Conservation (phyloP, 148 eudicot genomes). For the Vaccinium corymbosum region DNA sequence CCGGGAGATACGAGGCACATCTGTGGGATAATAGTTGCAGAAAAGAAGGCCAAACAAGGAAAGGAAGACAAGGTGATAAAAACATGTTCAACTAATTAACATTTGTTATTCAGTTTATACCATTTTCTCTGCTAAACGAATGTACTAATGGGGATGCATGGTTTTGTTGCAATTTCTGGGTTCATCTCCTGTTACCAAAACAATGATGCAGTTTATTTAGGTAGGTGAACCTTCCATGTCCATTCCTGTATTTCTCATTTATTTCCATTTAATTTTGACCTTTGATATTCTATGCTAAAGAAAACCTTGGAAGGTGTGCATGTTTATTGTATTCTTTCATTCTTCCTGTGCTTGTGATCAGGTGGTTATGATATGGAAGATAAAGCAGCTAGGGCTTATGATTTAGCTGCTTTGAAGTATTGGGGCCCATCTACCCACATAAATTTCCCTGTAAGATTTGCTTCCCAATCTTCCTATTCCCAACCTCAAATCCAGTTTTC, state of each 20-base stretch:
- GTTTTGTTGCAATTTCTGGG: background rate
- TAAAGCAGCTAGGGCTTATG: conserved; percentile 83
- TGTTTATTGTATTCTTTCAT: background rate
- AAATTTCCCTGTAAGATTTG: conserved; percentile 59
- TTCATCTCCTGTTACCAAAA: background rate
- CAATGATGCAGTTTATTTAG: conserved; percentile 30
- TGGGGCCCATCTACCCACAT: conserved; percentile 84
- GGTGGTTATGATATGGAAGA: conserved; percentile 91
- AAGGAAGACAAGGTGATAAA: conserved; percentile 78
- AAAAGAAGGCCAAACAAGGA: conserved; percentile 85
- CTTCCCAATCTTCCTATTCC: no score
- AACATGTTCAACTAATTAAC: no score
- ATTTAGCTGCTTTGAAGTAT: conserved; percentile 75
- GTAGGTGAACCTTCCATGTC: conserved; percentile 13
- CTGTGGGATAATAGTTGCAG: conserved; percentile 87
- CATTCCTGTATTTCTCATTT: conserved; percentile 1
- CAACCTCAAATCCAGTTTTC: background rate
- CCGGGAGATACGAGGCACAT: conserved; percentile 89
- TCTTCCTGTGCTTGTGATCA: conserved; percentile 14
- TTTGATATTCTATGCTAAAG: background rate
- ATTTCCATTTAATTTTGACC: background rate
- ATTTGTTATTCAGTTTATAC: background rate
- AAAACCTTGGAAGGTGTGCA: background rate
- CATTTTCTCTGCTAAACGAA: background rate
- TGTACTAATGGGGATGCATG: background rate